Conservation (phyloP, 2,329 filamentous ascomycete species). For the Arachnomyces sp. region DNA sequence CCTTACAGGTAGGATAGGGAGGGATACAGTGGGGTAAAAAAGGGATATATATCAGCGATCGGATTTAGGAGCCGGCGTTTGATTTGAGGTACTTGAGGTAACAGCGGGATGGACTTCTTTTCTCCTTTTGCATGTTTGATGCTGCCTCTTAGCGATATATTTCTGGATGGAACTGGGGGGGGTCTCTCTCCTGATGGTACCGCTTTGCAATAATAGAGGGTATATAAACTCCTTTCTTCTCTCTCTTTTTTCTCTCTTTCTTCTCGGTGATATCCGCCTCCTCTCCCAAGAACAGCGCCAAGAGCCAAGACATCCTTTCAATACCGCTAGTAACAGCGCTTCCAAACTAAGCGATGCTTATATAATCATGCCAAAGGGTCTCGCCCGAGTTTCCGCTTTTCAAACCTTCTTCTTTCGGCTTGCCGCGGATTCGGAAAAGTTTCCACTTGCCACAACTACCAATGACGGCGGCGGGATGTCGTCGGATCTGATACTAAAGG, state of each 20-base stretch:
- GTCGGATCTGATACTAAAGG: too few relatives aligned
- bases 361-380: too few relatives aligned
- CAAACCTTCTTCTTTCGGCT: too few relatives aligned
- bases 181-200: constrained; percentile 9
- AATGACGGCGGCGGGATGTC: background rate
- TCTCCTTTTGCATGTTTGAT: constrained; percentile 9
- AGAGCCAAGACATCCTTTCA: constrained; percentile 1
- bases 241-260: constrained; percentile 6
- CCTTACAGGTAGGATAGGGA: too few relatives aligned
- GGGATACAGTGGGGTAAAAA: too few relatives aligned
- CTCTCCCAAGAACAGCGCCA: constrained; percentile 4
- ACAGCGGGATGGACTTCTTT: constrained; percentile 14
- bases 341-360: too few relatives aligned
- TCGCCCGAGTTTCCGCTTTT: too few relatives aligned
- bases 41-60: too few relatives aligned
- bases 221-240: constrained; percentile 5
- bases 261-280: background rate
- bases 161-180: background rate
- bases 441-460: background rate
- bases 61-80: background rate
- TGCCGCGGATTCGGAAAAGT: too few relatives aligned
- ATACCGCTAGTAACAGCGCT: too few relatives aligned
- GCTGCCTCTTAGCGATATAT: background rate
- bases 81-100: constrained; percentile 1
- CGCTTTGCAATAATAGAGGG: constrained; percentile 4